These are phyloP conservation scores for Dictyostelium firmibasis DNA, from an alignment of 78 protist species.

Conservation along the genomic window DNA sequence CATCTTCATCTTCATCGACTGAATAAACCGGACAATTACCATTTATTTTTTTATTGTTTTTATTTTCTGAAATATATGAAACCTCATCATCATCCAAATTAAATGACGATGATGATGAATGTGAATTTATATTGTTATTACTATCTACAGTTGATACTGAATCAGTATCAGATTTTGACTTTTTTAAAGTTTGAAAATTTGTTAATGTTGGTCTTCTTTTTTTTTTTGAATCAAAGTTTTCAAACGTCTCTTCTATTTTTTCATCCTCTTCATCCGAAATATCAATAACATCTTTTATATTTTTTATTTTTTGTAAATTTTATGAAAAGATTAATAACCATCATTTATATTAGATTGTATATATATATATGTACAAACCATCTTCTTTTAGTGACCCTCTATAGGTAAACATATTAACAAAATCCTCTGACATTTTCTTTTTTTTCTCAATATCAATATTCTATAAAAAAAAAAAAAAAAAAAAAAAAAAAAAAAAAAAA, in stretches of 20 bases:
- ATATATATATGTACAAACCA: not conserved
- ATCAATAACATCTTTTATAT: not conserved
- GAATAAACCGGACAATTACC: not conserved
- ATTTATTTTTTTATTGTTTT: not conserved
- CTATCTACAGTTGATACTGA: not conserved
- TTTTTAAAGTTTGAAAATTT: not conserved
- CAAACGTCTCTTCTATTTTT: not conserved
- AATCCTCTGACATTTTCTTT: not conserved
- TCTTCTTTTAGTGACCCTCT: not conserved
- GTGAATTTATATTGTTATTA: not conserved
- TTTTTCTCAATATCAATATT: too few species aligned
- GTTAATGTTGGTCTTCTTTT: not conserved
- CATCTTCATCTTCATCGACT: not conserved
- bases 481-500: too few species aligned
- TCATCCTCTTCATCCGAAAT: conserved; percentile 6
- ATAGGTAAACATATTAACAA: not conserved
- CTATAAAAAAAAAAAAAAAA: too few species aligned
- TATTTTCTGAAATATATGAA: not conserved
- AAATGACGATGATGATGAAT: not conserved
- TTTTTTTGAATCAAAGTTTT: not conserved
- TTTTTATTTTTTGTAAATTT: too few species aligned
- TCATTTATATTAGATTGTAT: too few species aligned
- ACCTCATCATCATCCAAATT: conserved; percentile 1
- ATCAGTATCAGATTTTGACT: not conserved
- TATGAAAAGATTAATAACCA: too few species aligned